Percentiles rank a stretch among this genome's conserved stretches.
Evolutionary conservation across 108 stramenopile species (phyloP).

Genomic region (Tribonema minus): DNA sequence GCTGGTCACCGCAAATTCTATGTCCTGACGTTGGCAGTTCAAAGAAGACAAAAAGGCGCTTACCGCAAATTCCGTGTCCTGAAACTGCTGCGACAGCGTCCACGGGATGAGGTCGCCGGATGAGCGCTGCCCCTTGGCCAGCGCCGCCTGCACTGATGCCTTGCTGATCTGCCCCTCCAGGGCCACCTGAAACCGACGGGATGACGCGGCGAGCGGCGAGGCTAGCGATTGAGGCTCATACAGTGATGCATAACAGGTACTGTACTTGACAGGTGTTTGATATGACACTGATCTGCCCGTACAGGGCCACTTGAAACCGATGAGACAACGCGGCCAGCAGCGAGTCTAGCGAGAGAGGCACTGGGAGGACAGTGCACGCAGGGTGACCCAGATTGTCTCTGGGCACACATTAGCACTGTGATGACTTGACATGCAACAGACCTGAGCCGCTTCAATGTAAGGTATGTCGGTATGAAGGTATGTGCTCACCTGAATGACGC

Average conservation of each 20-base stretch:
- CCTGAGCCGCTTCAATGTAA: background rate
- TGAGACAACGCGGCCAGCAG: too few species aligned
- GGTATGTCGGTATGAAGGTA: background rate
- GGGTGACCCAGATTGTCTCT: too few species aligned
- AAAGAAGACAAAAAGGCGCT: background rate
- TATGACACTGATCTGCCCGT: constrained; percentile 85
- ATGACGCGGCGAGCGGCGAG: too few species aligned
- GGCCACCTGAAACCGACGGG: constrained; percentile 72
- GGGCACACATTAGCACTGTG: background rate
- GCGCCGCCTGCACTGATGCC: constrained; percentile 81
- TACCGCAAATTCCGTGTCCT: constrained; percentile 63
- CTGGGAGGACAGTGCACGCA: background rate
- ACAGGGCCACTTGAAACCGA: constrained; percentile 76
- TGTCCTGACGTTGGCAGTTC: background rate
- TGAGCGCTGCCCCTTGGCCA: constrained; percentile 84
- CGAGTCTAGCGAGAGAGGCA: background rate
- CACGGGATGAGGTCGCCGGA: constrained; percentile 98
- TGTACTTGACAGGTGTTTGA: too few species aligned
- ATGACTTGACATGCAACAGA: background rate
- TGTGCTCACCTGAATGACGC: constrained; percentile 60
- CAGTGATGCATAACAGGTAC: too few species aligned
- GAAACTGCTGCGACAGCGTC: constrained; percentile 99
- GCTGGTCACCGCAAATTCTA: too few species aligned
- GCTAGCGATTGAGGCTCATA: too few species aligned
- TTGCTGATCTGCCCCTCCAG: constrained; percentile 89